These are phyloP conservation scores for Prunus yedoensis DNA, from an alignment of 331 rosid genomes.

Conservation along the genomic window DNA sequence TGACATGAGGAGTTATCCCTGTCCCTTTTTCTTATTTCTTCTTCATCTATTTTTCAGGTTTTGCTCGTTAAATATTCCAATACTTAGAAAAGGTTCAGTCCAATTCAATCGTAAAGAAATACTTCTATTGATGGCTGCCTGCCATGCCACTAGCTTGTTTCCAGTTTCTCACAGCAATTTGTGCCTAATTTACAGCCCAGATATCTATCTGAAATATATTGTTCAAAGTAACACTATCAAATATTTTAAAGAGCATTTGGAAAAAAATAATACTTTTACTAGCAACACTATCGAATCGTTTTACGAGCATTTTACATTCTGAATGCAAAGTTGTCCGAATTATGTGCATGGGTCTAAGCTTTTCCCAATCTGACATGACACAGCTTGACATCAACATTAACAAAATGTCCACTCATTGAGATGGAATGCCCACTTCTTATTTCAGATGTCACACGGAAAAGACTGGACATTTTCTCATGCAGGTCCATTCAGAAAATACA, in stretches of 20 bases:
- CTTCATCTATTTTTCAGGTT: too few relatives aligned
- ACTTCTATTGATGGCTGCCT: neutral
- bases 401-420: neutral
- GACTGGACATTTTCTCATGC: neutral
- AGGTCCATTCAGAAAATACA: neutral
- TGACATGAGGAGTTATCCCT: too few relatives aligned
- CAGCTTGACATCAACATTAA: neutral
- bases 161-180: too few relatives aligned
- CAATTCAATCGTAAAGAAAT: neutral
- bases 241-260: too few relatives aligned
- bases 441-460: neutral
- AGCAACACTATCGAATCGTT: too few relatives aligned
- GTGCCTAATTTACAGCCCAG: neutral
- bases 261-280: too few relatives aligned
- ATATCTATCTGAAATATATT: neutral
- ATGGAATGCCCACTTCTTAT: neutral
- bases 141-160: neutral
- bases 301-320: too few relatives aligned
- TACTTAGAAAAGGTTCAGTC: neutral
- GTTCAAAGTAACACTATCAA: neutral
- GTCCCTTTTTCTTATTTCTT: too few relatives aligned
- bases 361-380: neutral
- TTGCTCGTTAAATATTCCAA: neutral
- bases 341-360: neutral
- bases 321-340: neutral